These are phyloP conservation scores for Berkeleyomyces basicola DNA, from an alignment of 2,329 filamentous ascomycete species.

Conservation along the genomic window DNA sequence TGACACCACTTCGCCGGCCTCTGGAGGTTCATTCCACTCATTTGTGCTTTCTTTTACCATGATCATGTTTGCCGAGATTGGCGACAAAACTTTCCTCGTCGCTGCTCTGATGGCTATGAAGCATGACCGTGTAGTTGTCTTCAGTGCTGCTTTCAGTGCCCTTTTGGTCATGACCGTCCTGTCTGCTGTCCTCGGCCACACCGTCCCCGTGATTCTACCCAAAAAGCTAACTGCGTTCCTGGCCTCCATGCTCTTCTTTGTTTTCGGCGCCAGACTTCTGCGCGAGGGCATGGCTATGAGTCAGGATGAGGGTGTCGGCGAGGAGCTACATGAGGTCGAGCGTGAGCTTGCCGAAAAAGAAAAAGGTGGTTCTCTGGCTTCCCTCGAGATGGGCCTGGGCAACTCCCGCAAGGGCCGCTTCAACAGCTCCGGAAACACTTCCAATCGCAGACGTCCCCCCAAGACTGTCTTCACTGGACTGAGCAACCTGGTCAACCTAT, in stretches of 20 bases:
- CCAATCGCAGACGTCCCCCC: slow-evolving; percentile 30
- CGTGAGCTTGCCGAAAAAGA: slow-evolving; percentile 88
- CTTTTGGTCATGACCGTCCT: slow-evolving; percentile 88
- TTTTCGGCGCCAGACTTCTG: slow-evolving; percentile 74
- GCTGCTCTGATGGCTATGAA: slow-evolving; percentile 99
- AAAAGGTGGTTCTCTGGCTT: slow-evolving; percentile 50
- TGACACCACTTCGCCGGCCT: slow-evolving; percentile 17
- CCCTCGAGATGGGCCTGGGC: slow-evolving; percentile 62
- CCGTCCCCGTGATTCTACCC: slow-evolving; percentile 75
- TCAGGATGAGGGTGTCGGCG: slow-evolving; percentile 76
- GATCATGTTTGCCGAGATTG: slow-evolving; percentile 93
- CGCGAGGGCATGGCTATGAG: slow-evolving; percentile 80
- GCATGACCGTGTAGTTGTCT: slow-evolving; percentile 81
- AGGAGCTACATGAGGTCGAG: slow-evolving; percentile 96
- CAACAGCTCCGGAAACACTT: slow-evolving; percentile 54
- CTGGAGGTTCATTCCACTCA: slow-evolving; percentile 52
- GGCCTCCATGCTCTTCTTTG: slow-evolving; percentile 68
- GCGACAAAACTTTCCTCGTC: slow-evolving; percentile 96
- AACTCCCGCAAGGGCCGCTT: slow-evolving; percentile 61
- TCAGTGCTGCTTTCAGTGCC: slow-evolving; percentile 84
- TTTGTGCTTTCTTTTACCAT: slow-evolving; percentile 86
- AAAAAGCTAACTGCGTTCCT: slow-evolving; percentile 82
- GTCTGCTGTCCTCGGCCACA: slow-evolving; percentile 81
- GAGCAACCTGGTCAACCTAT: slow-evolving; percentile 69
- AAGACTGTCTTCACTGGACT: slow-evolving; percentile 42